Evolutionary conservation across 331 rosid species (phyloP).

Genomic region (Rosa hybrid): DNA sequence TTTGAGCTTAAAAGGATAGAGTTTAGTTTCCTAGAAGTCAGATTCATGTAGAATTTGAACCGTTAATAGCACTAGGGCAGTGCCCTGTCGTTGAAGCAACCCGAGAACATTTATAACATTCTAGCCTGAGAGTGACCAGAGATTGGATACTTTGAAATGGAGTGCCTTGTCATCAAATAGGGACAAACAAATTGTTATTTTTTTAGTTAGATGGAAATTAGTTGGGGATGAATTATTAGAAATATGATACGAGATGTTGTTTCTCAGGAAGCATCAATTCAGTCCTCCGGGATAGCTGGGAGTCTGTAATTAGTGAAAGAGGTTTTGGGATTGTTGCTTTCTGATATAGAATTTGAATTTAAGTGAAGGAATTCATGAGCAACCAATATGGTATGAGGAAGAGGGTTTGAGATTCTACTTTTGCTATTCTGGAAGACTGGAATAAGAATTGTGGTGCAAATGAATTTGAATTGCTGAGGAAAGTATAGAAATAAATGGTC

Average conservation of each 20-base stretch:
- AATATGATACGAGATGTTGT: constrained; percentile 29
- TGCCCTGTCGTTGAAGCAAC: constrained; percentile 53
- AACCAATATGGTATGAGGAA: not conserved
- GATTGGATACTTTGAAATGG: constrained; percentile 47
- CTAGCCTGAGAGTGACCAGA: constrained; percentile 40
- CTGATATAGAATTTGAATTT: not conserved
- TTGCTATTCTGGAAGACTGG: not conserved
- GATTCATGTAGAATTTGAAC: not conserved
- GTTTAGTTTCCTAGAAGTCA: not conserved
- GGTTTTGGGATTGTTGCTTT: constrained; percentile 12
- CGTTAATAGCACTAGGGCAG: constrained; percentile 14
- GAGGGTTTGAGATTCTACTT: not conserved
- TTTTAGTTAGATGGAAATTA: constrained; percentile 21
- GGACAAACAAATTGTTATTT: constrained; percentile 17
- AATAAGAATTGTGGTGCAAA: constrained; percentile 15
- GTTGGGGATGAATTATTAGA: not conserved
- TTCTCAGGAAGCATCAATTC: constrained; percentile 28
- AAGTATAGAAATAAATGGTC: not conserved
- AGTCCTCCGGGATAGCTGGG: not conserved
- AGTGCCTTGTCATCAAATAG: constrained; percentile 30
- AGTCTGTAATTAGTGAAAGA: not conserved
- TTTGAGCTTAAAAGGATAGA: not conserved
- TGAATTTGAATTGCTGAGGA: not conserved
- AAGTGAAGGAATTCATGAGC: not conserved
- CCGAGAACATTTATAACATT: not conserved